Conservation (phyloP, 2,329 filamentous ascomycete species). For the Epichloe gansuensis region DNA sequence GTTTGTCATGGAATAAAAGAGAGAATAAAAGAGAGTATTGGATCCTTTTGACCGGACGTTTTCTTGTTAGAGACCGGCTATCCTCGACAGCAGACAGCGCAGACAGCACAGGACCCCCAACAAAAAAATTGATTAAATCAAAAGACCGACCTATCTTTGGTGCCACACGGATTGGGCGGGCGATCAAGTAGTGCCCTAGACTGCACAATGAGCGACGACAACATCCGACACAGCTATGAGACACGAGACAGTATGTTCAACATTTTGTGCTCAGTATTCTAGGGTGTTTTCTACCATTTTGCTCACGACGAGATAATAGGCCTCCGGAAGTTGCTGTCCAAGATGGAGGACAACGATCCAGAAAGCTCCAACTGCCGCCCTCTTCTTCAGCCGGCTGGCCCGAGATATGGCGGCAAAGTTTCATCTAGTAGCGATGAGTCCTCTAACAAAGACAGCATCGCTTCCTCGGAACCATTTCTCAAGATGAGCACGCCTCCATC, state of each 20-base stretch:
- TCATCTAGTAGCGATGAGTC: not conserved
- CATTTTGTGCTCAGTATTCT: not conserved
- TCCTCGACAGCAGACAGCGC: too few relatives aligned
- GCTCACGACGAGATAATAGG: not conserved
- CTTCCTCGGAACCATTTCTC: not conserved
- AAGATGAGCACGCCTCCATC: not conserved
- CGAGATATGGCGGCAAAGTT: not conserved
- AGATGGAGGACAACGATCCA: not conserved
- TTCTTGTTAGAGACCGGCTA: too few relatives aligned
- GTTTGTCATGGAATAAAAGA: not conserved
- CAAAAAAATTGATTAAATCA: too few relatives aligned
- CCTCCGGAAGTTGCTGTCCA: not conserved
- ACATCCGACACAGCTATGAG: not conserved
- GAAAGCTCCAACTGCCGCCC: not conserved
- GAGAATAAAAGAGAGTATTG: too few relatives aligned
- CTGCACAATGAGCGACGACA: not conserved
- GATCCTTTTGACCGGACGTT: too few relatives aligned
- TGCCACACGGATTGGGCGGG: not conserved
- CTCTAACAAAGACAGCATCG: not conserved
- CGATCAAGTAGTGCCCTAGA: not conserved
- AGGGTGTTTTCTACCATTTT: not conserved
- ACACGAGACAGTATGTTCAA: conserved; percentile 1
- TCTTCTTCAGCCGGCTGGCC: not conserved
- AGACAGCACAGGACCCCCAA: too few relatives aligned
- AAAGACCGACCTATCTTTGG: not conserved